Conservation (phyloP, 306 rosid species). For the Quercus mongolica region DNA sequence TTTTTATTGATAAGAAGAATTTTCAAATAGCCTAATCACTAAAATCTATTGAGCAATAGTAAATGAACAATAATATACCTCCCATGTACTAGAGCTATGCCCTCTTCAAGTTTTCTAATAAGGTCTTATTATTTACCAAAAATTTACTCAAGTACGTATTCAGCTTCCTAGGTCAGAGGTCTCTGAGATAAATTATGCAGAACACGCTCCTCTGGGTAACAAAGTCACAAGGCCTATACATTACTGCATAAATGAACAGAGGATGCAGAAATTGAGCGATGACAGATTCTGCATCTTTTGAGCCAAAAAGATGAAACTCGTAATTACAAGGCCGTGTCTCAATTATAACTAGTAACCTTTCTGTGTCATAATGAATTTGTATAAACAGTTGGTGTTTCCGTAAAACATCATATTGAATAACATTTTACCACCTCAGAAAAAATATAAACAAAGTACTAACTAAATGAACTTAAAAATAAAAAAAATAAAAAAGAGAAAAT, state of each 20-base stretch:
- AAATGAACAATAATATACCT: not conserved
- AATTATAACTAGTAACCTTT: not conserved
- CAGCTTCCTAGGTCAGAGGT: not conserved
- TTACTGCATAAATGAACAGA: not conserved
- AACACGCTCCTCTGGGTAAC: not conserved
- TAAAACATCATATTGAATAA: not conserved
- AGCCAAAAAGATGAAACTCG: not conserved
- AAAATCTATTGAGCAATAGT: not conserved
- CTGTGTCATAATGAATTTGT: not conserved
- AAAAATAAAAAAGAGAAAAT: not conserved
- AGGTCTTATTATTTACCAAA: not conserved
- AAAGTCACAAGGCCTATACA: not conserved
- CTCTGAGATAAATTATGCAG: not conserved
- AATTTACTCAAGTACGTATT: not conserved
- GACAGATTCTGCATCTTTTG: not conserved
- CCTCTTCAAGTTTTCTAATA: not conserved
- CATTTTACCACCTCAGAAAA: not conserved
- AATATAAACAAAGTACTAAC: not conserved
- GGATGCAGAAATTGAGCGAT: not conserved
- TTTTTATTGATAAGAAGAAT: not conserved
- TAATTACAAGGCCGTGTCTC: not conserved
- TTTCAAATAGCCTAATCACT: not conserved
- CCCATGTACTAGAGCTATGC: not conserved
- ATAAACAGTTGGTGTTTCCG: not conserved
- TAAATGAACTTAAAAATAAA: constrained; percentile 3